Percentiles rank a stretch among this genome's conserved stretches.
These are phyloP conservation scores for Purpureocillium lavendulum DNA, from an alignment of 2,329 filamentous ascomycete species.

Conservation along the genomic window DNA sequence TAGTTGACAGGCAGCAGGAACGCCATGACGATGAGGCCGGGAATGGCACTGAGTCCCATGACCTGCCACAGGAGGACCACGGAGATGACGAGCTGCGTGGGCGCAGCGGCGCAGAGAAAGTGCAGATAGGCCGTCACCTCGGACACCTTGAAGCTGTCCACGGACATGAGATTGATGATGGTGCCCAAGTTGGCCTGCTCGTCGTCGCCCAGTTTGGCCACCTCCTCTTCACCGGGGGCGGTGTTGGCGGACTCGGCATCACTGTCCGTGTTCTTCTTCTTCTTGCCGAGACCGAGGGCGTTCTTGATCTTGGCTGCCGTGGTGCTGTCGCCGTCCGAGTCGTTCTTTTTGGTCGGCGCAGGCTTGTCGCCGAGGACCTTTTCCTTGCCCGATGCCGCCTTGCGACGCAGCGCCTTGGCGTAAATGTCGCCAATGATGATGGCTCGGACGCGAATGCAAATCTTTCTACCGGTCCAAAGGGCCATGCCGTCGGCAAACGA, in stretches of 20 bases:
- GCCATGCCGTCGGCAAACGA: slow-evolving; percentile 80
- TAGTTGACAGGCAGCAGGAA: slow-evolving; percentile 87
- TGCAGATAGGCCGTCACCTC: slow-evolving; percentile 93
- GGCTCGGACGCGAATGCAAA: slow-evolving; percentile 85
- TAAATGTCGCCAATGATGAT: slow-evolving; percentile 98
- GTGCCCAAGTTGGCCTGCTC: slow-evolving; percentile 87
- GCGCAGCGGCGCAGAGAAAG: slow-evolving; percentile 87
- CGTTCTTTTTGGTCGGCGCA: slow-evolving; percentile 26
- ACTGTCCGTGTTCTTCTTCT: slow-evolving; percentile 32
- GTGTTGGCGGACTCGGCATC: slow-evolving; percentile 25
- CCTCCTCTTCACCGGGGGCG: slow-evolving; percentile 24
- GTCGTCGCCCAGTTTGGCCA: slow-evolving; percentile 35
- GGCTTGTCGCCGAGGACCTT: slow-evolving; percentile 48
- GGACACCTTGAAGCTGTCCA: slow-evolving; percentile 97
- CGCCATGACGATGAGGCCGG: slow-evolving; percentile 84
- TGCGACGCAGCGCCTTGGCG: slow-evolving; percentile 85
- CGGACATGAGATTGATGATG: slow-evolving; percentile 99
- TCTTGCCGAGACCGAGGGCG: slow-evolving; percentile 51
- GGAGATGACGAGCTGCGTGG: slow-evolving; percentile 77
- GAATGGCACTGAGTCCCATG: slow-evolving; percentile 87
- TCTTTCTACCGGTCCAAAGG: slow-evolving; percentile 87
- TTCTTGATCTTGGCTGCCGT: slow-evolving; percentile 43
- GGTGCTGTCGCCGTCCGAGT: slow-evolving; percentile 26
- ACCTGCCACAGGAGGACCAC: slow-evolving; percentile 79
- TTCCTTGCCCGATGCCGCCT: slow-evolving; percentile 72